A percentile compares a stretch with the other conserved stretches of the same genome.
Evolutionary conservation across 2,329 filamentous ascomycete genomes (phyloP).

Genomic region (Nigrospora oryzae): DNA sequence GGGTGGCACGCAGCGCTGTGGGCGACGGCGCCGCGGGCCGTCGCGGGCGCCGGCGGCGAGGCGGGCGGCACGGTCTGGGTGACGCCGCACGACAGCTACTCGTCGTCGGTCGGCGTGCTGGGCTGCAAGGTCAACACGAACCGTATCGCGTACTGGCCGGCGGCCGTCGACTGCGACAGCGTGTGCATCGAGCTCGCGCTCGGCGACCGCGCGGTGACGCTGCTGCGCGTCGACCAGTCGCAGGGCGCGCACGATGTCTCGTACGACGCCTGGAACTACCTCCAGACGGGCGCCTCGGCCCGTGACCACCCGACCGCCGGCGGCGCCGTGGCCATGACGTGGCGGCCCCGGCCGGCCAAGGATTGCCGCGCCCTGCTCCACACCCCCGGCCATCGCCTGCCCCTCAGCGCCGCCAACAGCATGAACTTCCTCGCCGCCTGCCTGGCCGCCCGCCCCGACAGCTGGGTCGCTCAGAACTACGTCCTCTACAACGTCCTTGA

Average conservation of each 20-base stretch:
- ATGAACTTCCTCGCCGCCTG: conserved; percentile 45
- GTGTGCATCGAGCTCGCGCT: conserved; percentile 47
- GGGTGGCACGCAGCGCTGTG: neutral
- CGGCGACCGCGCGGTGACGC: conserved; percentile 39
- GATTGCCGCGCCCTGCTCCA: conserved; percentile 42
- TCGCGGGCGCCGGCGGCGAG: neutral
- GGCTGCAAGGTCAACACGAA: conserved; percentile 54
- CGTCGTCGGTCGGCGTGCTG: conserved; percentile 47
- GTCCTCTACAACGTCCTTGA: conserved; percentile 45
- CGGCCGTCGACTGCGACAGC: conserved; percentile 41
- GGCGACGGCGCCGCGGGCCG: neutral
- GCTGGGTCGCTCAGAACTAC: conserved; percentile 45
- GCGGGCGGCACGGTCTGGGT: conserved; percentile 23
- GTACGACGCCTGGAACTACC: conserved; percentile 54
- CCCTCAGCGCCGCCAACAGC: conserved; percentile 46
- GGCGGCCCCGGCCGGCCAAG: conserved; percentile 35
- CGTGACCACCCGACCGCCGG: conserved; percentile 34
- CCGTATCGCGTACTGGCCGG: conserved; percentile 53
- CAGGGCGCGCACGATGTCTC: conserved; percentile 40
- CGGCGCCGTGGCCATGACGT: conserved; percentile 42
- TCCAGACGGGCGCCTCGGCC: conserved; percentile 41
- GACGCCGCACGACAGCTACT: conserved; percentile 49
- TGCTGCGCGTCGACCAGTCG: conserved; percentile 48
- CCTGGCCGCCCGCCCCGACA: conserved; percentile 28
- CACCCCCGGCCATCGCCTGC: conserved; percentile 38